A percentile compares a stretch with the other conserved stretches of the same genome.
Conservation (phyloP, 2,329 filamentous ascomycete genomes). For the Colletotrichum truncatum region DNA sequence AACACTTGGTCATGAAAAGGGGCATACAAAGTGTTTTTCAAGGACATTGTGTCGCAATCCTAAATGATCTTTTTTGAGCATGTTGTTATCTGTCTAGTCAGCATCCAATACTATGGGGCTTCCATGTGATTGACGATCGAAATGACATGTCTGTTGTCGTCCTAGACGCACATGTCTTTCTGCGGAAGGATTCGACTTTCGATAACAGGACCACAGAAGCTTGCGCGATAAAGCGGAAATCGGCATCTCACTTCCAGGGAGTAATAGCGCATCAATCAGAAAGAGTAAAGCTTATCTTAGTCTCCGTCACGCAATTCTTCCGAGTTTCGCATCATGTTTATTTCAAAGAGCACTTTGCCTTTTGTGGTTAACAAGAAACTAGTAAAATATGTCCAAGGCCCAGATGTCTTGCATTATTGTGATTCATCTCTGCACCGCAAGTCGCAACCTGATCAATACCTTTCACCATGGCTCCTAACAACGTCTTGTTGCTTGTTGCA, state of each 20-base stretch:
- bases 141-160: no score
- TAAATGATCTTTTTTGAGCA: no score
- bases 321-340: background rate
- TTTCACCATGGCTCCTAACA: constrained; percentile 34
- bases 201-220: no score
- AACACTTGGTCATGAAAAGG: no score
- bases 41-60: no score
- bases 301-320: background rate
- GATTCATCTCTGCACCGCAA: background rate
- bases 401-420: no score
- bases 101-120: no score
- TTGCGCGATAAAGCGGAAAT: background rate
- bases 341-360: background rate
- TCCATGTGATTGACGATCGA: no score
- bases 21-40: no score
- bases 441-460: background rate
- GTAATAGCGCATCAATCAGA: background rate
- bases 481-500: constrained; percentile 50
- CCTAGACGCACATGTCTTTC: no score
- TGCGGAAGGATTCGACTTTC: no score
- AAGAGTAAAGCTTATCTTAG: background rate
- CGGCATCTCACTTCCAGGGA: background rate
- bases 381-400: background rate
- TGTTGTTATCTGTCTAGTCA: no score
- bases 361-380: background rate